These are phyloP conservation scores for Colletotrichum camelliae DNA, from an alignment of 2,329 filamentous ascomycete genomes.

Conservation along the genomic window DNA sequence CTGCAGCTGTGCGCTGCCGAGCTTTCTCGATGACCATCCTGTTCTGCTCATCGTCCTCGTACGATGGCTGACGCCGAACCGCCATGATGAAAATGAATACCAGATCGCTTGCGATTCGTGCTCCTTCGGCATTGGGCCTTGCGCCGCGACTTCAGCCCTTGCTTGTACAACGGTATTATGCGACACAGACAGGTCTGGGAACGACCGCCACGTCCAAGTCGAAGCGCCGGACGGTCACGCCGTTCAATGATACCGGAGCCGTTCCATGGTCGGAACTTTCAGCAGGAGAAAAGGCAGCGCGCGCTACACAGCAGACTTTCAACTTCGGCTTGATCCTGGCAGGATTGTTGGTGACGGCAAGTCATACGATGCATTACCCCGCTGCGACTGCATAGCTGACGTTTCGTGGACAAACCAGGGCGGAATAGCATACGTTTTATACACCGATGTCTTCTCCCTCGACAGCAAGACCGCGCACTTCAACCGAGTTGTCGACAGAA, in stretches of 20 bases:
- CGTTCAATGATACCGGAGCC: constrained; percentile 84
- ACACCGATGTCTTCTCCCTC: constrained; percentile 81
- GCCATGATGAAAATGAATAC: constrained; percentile 53
- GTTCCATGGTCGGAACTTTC: constrained; percentile 84
- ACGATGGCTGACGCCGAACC: constrained; percentile 45
- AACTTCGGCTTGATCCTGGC: constrained; percentile 81
- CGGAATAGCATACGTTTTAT: constrained; percentile 80
- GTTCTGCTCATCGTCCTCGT: constrained; percentile 17
- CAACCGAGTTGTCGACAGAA: constrained; percentile 82
- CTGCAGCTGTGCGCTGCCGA: constrained; percentile 10
- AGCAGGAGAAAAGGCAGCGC: constrained; percentile 76
- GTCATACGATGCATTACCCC: constrained; percentile 26
- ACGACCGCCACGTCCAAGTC: constrained; percentile 42
- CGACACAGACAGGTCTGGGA: constrained; percentile 58
- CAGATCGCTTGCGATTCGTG: constrained; percentile 40
- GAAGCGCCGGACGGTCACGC: constrained; percentile 74
- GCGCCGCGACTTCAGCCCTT: constrained; percentile 39
- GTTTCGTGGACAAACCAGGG: constrained; percentile 51
- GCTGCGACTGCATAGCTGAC: neutral
- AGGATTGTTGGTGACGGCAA: constrained; percentile 78
- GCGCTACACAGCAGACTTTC: constrained; percentile 88
- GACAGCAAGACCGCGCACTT: constrained; percentile 88
- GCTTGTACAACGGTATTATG: constrained; percentile 55
- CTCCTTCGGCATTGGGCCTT: constrained; percentile 26
- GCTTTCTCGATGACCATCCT: neutral